phyloP scores from a whole-genome alignment of 106 monocot species.

The Triglochin maritima region DNA sequence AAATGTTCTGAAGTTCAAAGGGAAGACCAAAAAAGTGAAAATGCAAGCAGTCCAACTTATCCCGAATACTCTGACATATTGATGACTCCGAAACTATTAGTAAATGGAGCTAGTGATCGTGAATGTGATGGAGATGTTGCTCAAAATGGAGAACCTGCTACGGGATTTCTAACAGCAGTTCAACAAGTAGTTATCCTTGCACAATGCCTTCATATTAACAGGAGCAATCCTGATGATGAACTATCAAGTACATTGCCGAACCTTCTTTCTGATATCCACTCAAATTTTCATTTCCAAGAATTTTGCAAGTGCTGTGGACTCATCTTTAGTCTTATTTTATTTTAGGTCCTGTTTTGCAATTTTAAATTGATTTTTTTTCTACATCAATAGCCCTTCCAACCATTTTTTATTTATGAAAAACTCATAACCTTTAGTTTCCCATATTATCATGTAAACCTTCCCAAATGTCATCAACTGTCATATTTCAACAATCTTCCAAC shows the following conservation, averaged over 20 bases:
- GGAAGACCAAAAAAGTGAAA: slow-evolving; percentile 2
- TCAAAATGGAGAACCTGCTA: slow-evolving; percentile 4
- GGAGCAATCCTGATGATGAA: slow-evolving; percentile 80
- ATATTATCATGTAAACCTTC: no score
- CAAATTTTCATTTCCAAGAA: not conserved
- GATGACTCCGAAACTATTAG: slow-evolving; percentile 58
- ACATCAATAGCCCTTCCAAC: no score
- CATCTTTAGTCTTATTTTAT: not conserved
- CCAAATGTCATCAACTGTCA: no score
- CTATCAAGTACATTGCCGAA: slow-evolving; percentile 54
- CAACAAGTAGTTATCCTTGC: slow-evolving; percentile 85
- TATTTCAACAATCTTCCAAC: no score
- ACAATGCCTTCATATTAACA: slow-evolving; percentile 60
- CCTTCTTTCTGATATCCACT: not conserved
- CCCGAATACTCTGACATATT: slow-evolving; percentile 49
- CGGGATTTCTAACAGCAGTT: slow-evolving; percentile 25
- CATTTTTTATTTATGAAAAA: no score
- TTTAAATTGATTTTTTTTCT: no score
- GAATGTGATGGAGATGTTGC: slow-evolving; percentile 14
- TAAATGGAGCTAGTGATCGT: slow-evolving; percentile 13
- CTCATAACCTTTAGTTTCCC: no score
- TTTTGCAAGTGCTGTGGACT: not conserved
- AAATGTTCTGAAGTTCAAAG: slow-evolving; percentile 8
- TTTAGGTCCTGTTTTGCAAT: no score
- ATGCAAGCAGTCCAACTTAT: slow-evolving; percentile 12